phyloP scores from a whole-genome alignment of 805 yeast genomes.

The Starmerella riodocensis region DNA sequence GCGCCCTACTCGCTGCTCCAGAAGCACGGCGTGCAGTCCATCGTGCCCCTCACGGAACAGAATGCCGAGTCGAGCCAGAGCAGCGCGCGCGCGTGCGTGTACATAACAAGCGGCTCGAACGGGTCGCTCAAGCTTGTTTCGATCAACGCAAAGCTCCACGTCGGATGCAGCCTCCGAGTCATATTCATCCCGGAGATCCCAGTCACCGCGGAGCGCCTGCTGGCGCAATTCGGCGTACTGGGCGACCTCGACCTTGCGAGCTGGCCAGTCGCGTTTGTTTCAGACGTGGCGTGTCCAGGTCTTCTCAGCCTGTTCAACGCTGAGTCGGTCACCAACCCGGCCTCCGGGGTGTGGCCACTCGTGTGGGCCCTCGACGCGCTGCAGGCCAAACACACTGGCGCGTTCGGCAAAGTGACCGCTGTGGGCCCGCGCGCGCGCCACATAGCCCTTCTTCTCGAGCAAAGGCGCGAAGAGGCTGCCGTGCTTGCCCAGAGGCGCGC shows the following conservation, averaged over 20 bases:
- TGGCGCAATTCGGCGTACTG: slow-evolving; percentile 29
- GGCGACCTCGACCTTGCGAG: slow-evolving; percentile 31
- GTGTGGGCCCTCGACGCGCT: slow-evolving; percentile 40
- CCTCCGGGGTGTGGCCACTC: slow-evolving; percentile 23
- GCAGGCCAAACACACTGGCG: slow-evolving; percentile 28
- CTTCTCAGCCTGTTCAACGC: slow-evolving; percentile 6
- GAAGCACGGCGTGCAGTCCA: slow-evolving; percentile 36
- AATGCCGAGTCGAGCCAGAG: neutral
- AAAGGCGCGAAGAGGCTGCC: slow-evolving; percentile 11
- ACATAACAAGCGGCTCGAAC: slow-evolving; percentile 21
- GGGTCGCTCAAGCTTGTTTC: slow-evolving; percentile 12
- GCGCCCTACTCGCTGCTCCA: slow-evolving; percentile 44
- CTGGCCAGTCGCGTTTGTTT: slow-evolving; percentile 29
- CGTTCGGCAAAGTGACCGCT: slow-evolving; percentile 41
- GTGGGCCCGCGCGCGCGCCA: slow-evolving; percentile 47
- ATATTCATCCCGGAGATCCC: slow-evolving; percentile 13
- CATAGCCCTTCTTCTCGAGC: slow-evolving; percentile 28
- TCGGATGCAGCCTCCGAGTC: neutral
- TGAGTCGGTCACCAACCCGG: slow-evolving; percentile 2
- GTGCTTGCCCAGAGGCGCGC: slow-evolving; percentile 8
- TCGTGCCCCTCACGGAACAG: slow-evolving; percentile 34
- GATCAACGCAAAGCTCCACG: neutral
- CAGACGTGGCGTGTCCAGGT: slow-evolving; percentile 8
- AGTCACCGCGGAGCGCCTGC: slow-evolving; percentile 18
- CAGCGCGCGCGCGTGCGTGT: slow-evolving; percentile 17